phyloP scores from a whole-genome alignment of 805 yeast genomes.

The Zygotorulaspora florentina region DNA sequence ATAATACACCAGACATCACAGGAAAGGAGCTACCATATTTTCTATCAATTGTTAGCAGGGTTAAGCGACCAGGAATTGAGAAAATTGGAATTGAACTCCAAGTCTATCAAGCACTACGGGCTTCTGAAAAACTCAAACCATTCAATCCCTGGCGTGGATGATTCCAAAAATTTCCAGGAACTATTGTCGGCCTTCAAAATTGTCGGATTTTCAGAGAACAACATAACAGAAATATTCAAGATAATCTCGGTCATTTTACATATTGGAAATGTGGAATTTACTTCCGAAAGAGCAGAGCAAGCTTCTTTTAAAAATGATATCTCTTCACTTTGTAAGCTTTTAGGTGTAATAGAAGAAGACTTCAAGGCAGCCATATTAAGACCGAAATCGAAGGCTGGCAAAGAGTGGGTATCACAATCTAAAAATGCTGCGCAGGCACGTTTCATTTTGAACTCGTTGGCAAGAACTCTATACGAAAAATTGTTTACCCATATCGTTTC shows the following conservation, averaged over 20 bases:
- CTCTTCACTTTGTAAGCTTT: constrained; percentile 49
- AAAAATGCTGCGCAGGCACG: constrained; percentile 76
- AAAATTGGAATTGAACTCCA: constrained; percentile 41
- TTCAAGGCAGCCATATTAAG: constrained; percentile 59
- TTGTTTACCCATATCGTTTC: constrained; percentile 73
- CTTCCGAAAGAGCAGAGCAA: constrained; percentile 65
- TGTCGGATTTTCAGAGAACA: constrained; percentile 61
- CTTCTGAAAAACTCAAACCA: constrained; percentile 57
- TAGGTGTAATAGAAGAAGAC: constrained; percentile 54
- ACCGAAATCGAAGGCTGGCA: constrained; percentile 89
- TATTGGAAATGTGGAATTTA: constrained; percentile 79
- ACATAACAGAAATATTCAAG: constrained; percentile 55
- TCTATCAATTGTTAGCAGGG: constrained; percentile 81
- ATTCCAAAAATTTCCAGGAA: constrained; percentile 59
- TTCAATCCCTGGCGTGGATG: constrained; percentile 71
- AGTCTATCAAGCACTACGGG: constrained; percentile 20
- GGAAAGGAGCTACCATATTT: constrained; percentile 92
- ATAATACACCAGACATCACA: constrained; percentile 68
- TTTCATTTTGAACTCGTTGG: constrained; percentile 76
- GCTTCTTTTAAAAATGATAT: constrained; percentile 59
- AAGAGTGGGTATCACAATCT: constrained; percentile 77
- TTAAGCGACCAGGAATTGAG: constrained; percentile 47
- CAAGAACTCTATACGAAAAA: constrained; percentile 82
- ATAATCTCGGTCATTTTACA: constrained; percentile 73
- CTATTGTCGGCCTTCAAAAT: constrained; percentile 63